Evolutionary conservation across 2,329 filamentous ascomycete genomes (phyloP).

Genomic region (Claviceps quebecensis): DNA sequence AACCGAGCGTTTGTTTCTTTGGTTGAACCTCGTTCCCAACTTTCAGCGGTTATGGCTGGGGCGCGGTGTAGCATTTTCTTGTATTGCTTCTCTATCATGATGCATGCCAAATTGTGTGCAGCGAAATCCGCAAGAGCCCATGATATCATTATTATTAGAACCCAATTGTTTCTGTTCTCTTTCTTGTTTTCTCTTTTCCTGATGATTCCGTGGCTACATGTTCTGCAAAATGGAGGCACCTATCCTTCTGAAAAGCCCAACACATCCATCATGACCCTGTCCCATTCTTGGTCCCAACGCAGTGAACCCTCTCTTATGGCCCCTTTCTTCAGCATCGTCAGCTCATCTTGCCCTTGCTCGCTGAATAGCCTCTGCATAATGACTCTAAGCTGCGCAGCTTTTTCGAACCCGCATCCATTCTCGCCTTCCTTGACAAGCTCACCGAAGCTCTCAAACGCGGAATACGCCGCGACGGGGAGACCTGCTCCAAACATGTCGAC

Average conservation of each 20-base stretch:
- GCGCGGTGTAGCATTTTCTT: background rate
- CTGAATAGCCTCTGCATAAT: slow-evolving; percentile 52
- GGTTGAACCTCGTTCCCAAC: background rate
- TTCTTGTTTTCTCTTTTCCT: background rate
- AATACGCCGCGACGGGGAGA: slow-evolving; percentile 78
- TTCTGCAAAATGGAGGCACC: no score
- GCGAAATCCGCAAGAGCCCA: background rate
- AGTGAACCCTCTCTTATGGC: slow-evolving; percentile 60
- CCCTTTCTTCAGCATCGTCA: slow-evolving; percentile 50
- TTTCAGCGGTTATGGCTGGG: background rate
- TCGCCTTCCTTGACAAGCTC: slow-evolving; percentile 80
- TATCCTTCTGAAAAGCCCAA: slow-evolving; percentile 33
- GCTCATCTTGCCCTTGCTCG: slow-evolving; percentile 32
- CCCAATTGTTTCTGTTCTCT: background rate
- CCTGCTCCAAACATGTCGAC: slow-evolving; percentile 98
- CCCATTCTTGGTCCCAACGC: slow-evolving; percentile 90
- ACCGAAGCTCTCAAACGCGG: slow-evolving; percentile 70
- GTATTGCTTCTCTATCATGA: background rate
- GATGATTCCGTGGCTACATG: background rate
- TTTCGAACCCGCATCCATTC: slow-evolving; percentile 78
- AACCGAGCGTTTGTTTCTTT: background rate
- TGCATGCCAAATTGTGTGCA: background rate
- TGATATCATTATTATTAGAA: background rate
- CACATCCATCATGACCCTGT: slow-evolving; percentile 61
- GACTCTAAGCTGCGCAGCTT: slow-evolving; percentile 47